Evolutionary conservation across 2,329 filamentous ascomycete genomes (phyloP), one percentile per base, ranked within the genome.

Genomic region (Neofusicoccum ribis): DNA sequence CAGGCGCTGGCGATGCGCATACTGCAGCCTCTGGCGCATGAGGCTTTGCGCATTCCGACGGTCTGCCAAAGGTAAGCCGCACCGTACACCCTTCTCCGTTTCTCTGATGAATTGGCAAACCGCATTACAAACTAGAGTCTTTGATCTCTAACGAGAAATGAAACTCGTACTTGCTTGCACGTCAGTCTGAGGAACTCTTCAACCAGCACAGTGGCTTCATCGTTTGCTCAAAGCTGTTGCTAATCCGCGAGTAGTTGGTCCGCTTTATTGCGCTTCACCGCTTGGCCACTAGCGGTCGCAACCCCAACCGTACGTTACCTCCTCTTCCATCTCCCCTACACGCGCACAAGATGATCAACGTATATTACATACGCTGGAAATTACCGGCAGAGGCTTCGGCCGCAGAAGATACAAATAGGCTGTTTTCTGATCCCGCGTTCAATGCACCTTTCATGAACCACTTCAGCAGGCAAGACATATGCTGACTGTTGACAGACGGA

Each of bases 121-220:
- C 73, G 73, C 73, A 71, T 70, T 56, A 56, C 62, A 79, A 79
- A 79, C 76, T 79, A 79, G 77, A 79, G 77, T 79, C 77, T 79
- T 79, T 79, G 77, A 79, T 76, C 77, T 73, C 70, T 67, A 65
- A 50, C 67, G 72, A 70, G 76, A 76, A 75, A 78, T 79, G 77
- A 79, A 79, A 79, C 75, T 75, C 67, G 58, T 14, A 66, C 67
- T 64, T 68, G 74, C 74, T 77, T 77, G 76, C 77, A 79, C 77
- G 77, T 79, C 77, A 79, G 77, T 79, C 77, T 79, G 77, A 79
- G 70, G 65, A 66, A 66, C 69, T 70, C 68, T 68, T 31, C 44
- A n/a, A 50, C 47, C 14, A 39, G 50, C 50, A 51, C 8, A 36
- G 12, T 65, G n/a, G 23, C 44, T 8, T 39, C 17, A n/a, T 17